Evolutionary conservation across 345 rosid genomes (phyloP), one percentile per base, ranked within the genome.

Genomic region (Mercurialis annua): DNA sequence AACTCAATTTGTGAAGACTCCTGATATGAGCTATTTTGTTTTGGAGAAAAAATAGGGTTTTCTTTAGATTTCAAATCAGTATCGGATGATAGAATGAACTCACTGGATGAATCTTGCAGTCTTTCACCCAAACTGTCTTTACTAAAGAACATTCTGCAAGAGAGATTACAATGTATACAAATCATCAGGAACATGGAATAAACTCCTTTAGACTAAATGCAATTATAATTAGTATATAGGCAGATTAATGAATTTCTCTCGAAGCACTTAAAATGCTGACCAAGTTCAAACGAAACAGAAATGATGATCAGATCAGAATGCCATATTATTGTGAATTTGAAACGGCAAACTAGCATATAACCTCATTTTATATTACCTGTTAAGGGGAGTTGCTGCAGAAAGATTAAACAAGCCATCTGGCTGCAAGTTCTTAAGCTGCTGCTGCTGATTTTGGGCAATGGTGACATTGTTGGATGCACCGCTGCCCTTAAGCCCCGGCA

Each of bases 341-440:
- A 8, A 21, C 9, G 23, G 11, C 10, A 5, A 1, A 16, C 23
- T 7, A 6, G 63, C 42, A 54, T 18, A 15, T 23, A 24, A 53
- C 5, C 29, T 9, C 5, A n/a, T n/a, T n/a, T n/a, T 24, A 24
- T 53, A 1, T 53, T 53, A 53, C 58, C 58, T 53, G 58, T 29
- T 26, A 1, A 73, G 62, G 23, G 73, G 44, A 59, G 36, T 43
- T 14, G 61, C 59, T 5, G 70, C 44, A 31, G 81, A 66, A 38
- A 72, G 71, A 63, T 66, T 65, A 59, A 78, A 52, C 17, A 71
- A 59, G 49, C 63, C 62, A 18, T 65, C 64, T 62, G 83, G 70
- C 73, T 82, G 90, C 72, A 73, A 74, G 77, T 69, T 81, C 70
- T 83, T 81, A 68, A 78, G 73, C 77, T 86, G 87, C 65, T 86